Evolutionary conservation across 2,329 filamentous ascomycete genomes (phyloP), one percentile per base, ranked within the genome.

Genomic region (Mycosphaerella sp.): DNA sequence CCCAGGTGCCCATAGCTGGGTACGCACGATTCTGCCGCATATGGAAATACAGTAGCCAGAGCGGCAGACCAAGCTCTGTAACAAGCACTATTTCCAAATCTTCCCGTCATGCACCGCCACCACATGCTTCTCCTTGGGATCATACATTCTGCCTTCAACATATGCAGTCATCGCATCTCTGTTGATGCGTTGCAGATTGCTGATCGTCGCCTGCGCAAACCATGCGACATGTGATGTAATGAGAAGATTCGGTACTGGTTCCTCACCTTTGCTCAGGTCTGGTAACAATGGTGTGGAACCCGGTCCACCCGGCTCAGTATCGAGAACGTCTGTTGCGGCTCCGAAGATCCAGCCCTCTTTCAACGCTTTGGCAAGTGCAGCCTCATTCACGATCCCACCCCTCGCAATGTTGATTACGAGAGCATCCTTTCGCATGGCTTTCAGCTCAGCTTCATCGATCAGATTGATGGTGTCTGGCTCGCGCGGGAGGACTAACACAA

Each of bases 51-150:
- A n/a, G n/a, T n/a, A n/a, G n/a, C n/a, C n/a, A n/a, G n/a, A n/a
- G n/a, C n/a, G n/a, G n/a, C n/a, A n/a, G n/a, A 21, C 21, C 21
- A 21, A 21, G 21, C 21, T 21, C 21, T 2, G 6, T n/a, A n/a
- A n/a, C n/a, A n/a, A n/a, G n/a, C 21, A 17, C 25, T 40, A 54
- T 25, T 59, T 59, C 57, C 57, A 59, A 17, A 57, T 57, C 45
- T 54, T 55, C 9, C 57, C 57, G 49, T 59, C 57, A 16, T 59
- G 57, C 16, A 59, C 57, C 13, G 49, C 54, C 30, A 59, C 57
- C 35, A 55, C 53, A 34, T 44, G 37, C 41, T 41, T 57, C 5
- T 53, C 55, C 25, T 53, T 44, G 1, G 57, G 57, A 48, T 59
- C 54, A 25, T 59, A 57, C 57, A 59, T 54, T 32, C 50, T 50